Evolutionary conservation across 495 filamentous ascomycete species (phyloP).

Genomic region (Lentithecium fluviatile): DNA sequence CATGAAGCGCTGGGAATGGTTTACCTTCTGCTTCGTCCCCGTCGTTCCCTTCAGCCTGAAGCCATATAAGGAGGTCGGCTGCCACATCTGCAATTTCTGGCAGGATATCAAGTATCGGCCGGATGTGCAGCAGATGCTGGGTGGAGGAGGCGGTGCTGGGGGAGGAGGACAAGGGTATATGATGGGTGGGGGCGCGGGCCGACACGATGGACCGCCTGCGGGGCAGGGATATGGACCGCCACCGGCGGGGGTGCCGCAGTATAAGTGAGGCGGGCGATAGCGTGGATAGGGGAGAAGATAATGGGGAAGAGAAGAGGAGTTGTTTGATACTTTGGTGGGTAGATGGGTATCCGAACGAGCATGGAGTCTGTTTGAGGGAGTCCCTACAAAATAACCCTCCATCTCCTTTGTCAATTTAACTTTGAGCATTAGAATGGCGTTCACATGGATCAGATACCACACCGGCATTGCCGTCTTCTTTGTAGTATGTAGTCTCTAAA

Average conservation of each 20-base stretch:
- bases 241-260: conserved; percentile 24
- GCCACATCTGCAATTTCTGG: conserved; percentile 46
- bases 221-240: conserved; percentile 22
- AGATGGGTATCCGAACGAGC: too few species aligned
- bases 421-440: too few species aligned
- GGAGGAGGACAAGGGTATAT: not conserved
- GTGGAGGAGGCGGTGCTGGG: conserved; percentile 7
- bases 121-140: conserved; percentile 42
- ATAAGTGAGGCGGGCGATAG: conserved; percentile 21
- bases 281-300: not conserved
- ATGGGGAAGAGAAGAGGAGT: not conserved
- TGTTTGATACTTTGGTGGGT: not conserved
- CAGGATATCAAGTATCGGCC: conserved; percentile 47
- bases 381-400: too few species aligned
- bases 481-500: too few species aligned
- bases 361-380: not conserved
- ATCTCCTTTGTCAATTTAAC: too few species aligned
- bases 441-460: too few species aligned
- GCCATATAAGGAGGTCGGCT: conserved; percentile 43
- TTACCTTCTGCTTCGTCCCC: conserved; percentile 49
- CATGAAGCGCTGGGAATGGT: conserved; percentile 41
- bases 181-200: not conserved
- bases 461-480: too few species aligned
- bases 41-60: conserved; percentile 45
- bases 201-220: too few species aligned